phyloP scores from a whole-genome alignment of 1,284 basidiomycete species.

The Entoloma clypeatum region DNA sequence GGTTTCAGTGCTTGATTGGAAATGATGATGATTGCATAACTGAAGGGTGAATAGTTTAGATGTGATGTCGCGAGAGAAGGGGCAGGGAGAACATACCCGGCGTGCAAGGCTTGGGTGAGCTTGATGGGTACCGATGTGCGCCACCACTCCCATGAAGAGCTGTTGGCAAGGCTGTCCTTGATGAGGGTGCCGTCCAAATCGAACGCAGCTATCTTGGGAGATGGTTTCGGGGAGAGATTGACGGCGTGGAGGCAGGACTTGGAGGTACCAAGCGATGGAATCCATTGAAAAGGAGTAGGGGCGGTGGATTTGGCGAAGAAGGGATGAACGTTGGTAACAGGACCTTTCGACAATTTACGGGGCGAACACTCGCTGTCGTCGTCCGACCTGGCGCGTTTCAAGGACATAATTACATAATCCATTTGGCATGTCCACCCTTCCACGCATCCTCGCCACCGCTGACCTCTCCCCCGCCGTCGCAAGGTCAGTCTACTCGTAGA shows the following conservation, averaged over 20 bases:
- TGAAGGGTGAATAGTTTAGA: conserved; percentile 27
- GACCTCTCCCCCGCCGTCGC: conserved; percentile 57
- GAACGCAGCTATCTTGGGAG: conserved; percentile 69
- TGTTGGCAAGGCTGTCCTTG: conserved; percentile 47
- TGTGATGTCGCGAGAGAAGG: conserved; percentile 1
- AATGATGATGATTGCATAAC: conserved; percentile 73
- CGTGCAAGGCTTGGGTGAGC: conserved; percentile 53
- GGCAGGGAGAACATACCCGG: conserved; percentile 58
- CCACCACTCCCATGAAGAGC: conserved; percentile 78
- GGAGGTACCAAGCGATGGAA: conserved; percentile 49
- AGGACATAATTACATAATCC: not conserved
- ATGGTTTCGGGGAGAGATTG: conserved; percentile 47
- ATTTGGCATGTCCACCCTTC: conserved; percentile 23
- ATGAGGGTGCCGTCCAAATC: conserved; percentile 90
- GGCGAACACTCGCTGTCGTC: conserved; percentile 8
- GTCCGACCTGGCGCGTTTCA: conserved; percentile 1
- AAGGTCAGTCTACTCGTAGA: conserved; percentile 40
- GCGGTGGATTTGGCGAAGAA: conserved; percentile 28
- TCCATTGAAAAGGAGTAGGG: conserved; percentile 51
- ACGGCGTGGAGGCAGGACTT: conserved; percentile 62
- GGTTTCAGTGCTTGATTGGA: conserved; percentile 73
- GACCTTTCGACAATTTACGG: conserved; percentile 16
- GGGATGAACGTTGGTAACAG: conserved; percentile 30
- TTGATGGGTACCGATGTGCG: conserved; percentile 57
- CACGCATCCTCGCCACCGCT: conserved; percentile 41